Evolutionary conservation across 768 basidiomycete species (phyloP).

Genomic region (Thelephora aurantiotincta): DNA sequence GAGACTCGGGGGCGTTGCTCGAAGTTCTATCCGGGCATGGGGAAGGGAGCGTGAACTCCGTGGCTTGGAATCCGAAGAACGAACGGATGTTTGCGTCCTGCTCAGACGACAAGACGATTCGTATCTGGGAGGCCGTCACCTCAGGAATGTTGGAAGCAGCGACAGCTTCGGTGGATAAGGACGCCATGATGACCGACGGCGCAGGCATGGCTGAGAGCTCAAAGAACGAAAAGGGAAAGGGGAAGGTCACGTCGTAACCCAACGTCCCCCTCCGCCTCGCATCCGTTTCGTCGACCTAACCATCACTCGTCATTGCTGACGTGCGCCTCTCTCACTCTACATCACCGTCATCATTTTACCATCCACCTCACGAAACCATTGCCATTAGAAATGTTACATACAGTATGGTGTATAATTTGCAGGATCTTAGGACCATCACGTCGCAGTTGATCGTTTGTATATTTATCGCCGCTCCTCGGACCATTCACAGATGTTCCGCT

Average conservation of each 20-base stretch:
- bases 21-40: slow-evolving; percentile 83
- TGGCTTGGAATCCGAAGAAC: slow-evolving; percentile 90
- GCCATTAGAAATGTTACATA: too few species aligned
- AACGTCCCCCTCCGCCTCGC: too few species aligned
- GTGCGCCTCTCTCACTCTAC: too few species aligned
- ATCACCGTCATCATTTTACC: too few species aligned
- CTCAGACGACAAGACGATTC: slow-evolving; percentile 83
- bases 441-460: too few species aligned
- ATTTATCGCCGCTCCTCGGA: too few species aligned
- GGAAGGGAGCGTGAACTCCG: slow-evolving; percentile 85
- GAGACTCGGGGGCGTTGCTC: slow-evolving; percentile 68
- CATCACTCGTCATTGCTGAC: too few species aligned
- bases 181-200: neutral
- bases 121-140: slow-evolving; percentile 61
- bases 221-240: slow-evolving; percentile 11
- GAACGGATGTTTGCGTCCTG: slow-evolving; percentile 92
- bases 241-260: slow-evolving; percentile 3
- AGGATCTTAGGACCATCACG: too few species aligned
- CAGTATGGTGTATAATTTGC: too few species aligned
- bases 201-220: slow-evolving; percentile 6
- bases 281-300: too few species aligned
- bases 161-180: slow-evolving; percentile 1
- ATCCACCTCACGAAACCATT: too few species aligned
- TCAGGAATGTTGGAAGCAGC: slow-evolving; percentile 5
- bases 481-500: too few species aligned